Base-by-base conservation (phyloP, 148 eudicot species). In the Silene uniflora region DNA sequence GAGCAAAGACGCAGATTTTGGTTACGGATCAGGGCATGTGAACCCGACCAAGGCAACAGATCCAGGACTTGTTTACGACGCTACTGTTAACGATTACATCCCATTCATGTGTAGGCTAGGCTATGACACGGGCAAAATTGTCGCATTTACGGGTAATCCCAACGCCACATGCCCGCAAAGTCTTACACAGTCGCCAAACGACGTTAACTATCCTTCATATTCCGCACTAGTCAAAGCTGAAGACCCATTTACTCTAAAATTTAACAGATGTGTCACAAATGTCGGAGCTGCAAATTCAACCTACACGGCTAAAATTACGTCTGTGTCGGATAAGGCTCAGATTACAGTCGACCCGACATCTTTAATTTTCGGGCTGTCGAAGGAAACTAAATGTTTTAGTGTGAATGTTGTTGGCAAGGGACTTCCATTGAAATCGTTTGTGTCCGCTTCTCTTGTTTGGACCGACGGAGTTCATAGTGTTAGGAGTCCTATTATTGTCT, bases 161-260 rank as follows among this genome's bases (percentile, higher is more conserved):
- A 76, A 2, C 52, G 22, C 27, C 8, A 19, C 64, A 7, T 78
- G 85, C 73, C 76, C 77, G 0, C 54, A 24, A 2, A 54, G 52
- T 0, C 5, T 1, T 6, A 22, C 24, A 16, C 58, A 10, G 18
- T 39, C 56, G 0, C 73, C 84, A 5, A 78, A 32, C 7, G 88
- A 89, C 27, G 55, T 89, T 10, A 91, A 91, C 74, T 87, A 89
- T 64, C 93, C 96, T 13, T 75, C 88, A n/a, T 75, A 89, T 81
- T 54, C 91, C 3, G 58, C 46, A 14, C 16, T 6, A 14, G 67
- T 85, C 17, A 10, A 27, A 0, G 12, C 22, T 6, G 23, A 10
- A 0, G 42, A 24, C 25, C 7, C 52, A 10, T 71, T 78, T 42
- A 21, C 9, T 8, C 65, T 69, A 3, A 77, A n/a, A 23, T 87